Evolutionary conservation across 2,329 filamentous ascomycete species (phyloP), one percentile per base, ranked within the genome.

Genomic region (Botryotinia convoluta): DNA sequence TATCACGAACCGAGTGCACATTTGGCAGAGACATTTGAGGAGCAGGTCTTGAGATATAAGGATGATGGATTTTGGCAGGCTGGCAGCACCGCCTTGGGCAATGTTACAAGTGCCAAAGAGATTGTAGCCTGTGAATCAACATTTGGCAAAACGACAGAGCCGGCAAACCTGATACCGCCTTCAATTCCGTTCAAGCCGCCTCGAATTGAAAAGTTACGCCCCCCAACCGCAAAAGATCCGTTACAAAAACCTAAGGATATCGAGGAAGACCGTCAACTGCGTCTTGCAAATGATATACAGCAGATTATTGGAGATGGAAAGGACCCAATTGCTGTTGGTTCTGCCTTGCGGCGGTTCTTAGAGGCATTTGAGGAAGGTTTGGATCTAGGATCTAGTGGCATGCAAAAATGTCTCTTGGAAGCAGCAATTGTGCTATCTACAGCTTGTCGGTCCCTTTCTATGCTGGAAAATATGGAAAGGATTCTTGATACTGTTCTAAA

Each of bases 1-100:
- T 85, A 86, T 74, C 80, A 82, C 63, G 76, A 81, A 18, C 77
- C 77, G 35, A 81, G 81, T 37, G 73, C 69, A 48, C 72, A 71
- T 20, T 69, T 76, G 37, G 68, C 76, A 29, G 75, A 78, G 42
- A 74, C 72, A 4, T 76, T 79, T 39, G 78, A 80, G 57, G 76
- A 78, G 29, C 76, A 76, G 42, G 68, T 73, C 45, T 44, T 75
- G 65, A 75, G 65, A 67, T 73, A 73, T 61, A 71, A 48, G 26
- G 69, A 71, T 18, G 61, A 71, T 71, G 59, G 44, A 3, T 71
- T 64, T 42, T 71, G 69, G 69, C n/a, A 62, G 32, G 44, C 69
- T 32, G 59, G 69, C 37, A 51, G 42, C 22, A 32, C 26, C 8
- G 60, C 57, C 42, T 48, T 32, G 61, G 39, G 51, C 48, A 32